Evolutionary conservation across 2,329 filamentous ascomycete species (phyloP).

Genomic region (Ilyonectria destructans): DNA sequence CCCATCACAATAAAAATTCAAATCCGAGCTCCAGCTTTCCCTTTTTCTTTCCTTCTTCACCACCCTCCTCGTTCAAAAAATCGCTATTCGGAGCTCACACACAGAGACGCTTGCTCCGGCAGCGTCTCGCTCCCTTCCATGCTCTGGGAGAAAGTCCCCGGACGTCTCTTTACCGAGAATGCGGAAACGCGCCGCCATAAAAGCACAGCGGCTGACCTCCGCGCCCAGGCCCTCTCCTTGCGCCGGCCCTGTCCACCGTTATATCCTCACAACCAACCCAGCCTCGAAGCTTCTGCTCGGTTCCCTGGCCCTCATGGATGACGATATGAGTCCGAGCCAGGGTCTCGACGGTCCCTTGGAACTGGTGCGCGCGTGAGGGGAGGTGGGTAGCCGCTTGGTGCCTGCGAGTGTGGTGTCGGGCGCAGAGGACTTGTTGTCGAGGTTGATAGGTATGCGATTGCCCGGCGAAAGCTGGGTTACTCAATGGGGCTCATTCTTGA

Average conservation of each 20-base stretch:
- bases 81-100: conserved; percentile 99
- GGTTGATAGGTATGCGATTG: conserved; percentile 99
- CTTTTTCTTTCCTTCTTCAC: conserved; percentile 54
- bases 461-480: conserved; percentile 80
- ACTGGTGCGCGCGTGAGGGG: conserved; percentile 49
- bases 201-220: conserved; percentile 95
- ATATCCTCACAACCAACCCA: conserved; percentile 54
- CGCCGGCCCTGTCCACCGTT: conserved; percentile 62
- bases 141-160: conserved; percentile 99
- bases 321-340: conserved; percentile 87
- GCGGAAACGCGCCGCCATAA: conserved; percentile 99
- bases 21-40: conserved; percentile 27
- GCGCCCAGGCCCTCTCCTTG: conserved; percentile 69
- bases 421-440: conserved; percentile 86
- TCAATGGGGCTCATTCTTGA: conserved; percentile 99
- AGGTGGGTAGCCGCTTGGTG: conserved; percentile 67
- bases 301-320: conserved; percentile 75
- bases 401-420: conserved; percentile 58
- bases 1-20: conserved; percentile 49
- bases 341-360: conserved; percentile 29
- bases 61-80: conserved; percentile 96
- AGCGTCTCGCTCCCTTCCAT: conserved; percentile 56
- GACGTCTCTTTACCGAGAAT: conserved; percentile 75
- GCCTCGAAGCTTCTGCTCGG: neutral
- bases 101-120: conserved; percentile 73